Conservation (phyloP, 129 eudicot species). For the Deinandra increscens region DNA sequence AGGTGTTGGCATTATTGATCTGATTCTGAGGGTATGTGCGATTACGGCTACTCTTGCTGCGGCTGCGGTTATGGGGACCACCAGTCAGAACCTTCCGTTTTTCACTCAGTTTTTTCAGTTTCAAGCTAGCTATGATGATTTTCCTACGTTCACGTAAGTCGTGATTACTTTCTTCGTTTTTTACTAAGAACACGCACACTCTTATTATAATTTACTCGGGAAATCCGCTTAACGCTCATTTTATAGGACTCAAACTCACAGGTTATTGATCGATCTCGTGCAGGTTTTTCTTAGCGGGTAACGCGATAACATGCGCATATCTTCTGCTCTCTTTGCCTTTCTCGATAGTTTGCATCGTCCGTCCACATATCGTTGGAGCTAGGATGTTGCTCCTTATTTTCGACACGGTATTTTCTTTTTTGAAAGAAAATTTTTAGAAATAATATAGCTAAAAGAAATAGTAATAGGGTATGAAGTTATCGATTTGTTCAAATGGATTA, state of each 20-base stretch:
- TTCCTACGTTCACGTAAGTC: slow-evolving; percentile 67
- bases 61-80: slow-evolving; percentile 61
- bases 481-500: too few species aligned
- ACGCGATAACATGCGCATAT: slow-evolving; percentile 50
- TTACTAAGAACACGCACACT: too few species aligned
- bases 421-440: too few species aligned
- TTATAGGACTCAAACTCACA: too few species aligned
- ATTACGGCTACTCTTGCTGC: slow-evolving; percentile 56
- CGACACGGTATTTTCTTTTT: slow-evolving; percentile 41
- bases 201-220: too few species aligned
- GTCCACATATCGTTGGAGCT: slow-evolving; percentile 49
- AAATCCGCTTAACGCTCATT: too few species aligned
- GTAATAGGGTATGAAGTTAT: too few species aligned
- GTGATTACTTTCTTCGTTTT: background rate
- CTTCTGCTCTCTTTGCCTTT: slow-evolving; percentile 60
- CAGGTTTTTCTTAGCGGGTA: slow-evolving; percentile 58
- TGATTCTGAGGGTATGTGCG: slow-evolving; percentile 52
- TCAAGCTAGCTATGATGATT: slow-evolving; percentile 63
- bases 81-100: slow-evolving; percentile 45
- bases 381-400: slow-evolving; percentile 63
- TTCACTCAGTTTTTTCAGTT: slow-evolving; percentile 58
- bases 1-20: slow-evolving; percentile 60
- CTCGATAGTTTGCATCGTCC: slow-evolving; percentile 56
- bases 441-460: too few species aligned
- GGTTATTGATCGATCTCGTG: background rate